Evolutionary conservation across 2,329 filamentous ascomycete genomes (phyloP).

Genomic region (Aspergillus texensis): DNA sequence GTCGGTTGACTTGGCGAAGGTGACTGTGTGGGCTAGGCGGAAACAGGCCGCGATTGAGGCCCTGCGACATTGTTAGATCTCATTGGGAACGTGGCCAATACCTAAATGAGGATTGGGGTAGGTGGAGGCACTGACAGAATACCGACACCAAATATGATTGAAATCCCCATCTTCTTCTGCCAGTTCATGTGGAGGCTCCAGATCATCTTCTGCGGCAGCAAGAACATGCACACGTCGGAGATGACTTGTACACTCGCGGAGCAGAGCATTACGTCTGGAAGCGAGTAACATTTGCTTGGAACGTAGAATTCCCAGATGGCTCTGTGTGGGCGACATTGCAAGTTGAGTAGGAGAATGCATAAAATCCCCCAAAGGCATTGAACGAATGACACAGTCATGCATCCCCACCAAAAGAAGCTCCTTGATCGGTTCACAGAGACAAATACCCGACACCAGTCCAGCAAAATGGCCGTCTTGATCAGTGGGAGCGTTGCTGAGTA

Average conservation of each 20-base stretch:
- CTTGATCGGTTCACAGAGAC: slow-evolving; percentile 28
- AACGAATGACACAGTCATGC: slow-evolving; percentile 30
- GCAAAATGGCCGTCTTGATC: slow-evolving; percentile 46
- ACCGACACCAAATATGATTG: slow-evolving; percentile 36
- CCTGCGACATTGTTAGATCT: slow-evolving; percentile 23
- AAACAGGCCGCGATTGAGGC: slow-evolving; percentile 46
- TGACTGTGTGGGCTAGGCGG: slow-evolving; percentile 32
- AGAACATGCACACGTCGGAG: slow-evolving; percentile 36
- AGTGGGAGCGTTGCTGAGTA: slow-evolving; percentile 43
- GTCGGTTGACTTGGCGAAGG: slow-evolving; percentile 17
- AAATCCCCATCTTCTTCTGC: slow-evolving; percentile 36
- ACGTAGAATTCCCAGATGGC: slow-evolving; percentile 40
- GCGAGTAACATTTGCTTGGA: slow-evolving; percentile 34
- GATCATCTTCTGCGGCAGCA: slow-evolving; percentile 41
- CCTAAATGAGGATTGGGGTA: neutral
- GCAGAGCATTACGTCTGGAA: slow-evolving; percentile 30
- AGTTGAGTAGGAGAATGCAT: slow-evolving; percentile 36
- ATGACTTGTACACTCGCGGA: slow-evolving; percentile 37
- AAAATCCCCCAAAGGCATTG: slow-evolving; percentile 34
- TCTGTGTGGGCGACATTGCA: slow-evolving; percentile 37
- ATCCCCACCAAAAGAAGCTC: slow-evolving; percentile 41
- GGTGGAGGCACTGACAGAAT: slow-evolving; percentile 30
- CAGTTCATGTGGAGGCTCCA: slow-evolving; percentile 35
- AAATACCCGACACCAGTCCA: slow-evolving; percentile 49
- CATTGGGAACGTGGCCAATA: neutral